Evolutionary conservation across 75 land plant species (phyloP), one percentile per base, ranked within the genome.

Genomic region (Pinus tabuliformis): DNA sequence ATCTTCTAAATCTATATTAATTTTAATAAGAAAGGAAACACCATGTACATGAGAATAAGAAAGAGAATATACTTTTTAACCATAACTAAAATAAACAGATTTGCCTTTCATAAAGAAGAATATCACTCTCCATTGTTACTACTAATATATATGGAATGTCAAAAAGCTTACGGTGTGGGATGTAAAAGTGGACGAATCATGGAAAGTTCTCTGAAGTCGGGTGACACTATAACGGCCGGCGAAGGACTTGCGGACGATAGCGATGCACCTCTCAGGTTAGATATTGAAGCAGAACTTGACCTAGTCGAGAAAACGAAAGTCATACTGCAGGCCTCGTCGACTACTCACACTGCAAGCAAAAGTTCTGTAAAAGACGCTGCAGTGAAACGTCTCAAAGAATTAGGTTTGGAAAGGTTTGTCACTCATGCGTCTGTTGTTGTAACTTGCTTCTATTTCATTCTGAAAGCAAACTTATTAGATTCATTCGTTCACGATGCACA

Each of bases 351-450:
- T 45, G 49, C 49, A 45, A 20, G 22, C 45, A 22, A 28, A 5
- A 45, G 14, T 20, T 8, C 45, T 18, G 5, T n/a, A 37, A 11
- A 21, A 70, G 26, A 37, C 0, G 7, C 4, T 15, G 13, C 3
- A 20, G 36, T 21, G 9, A 62, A 56, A 17, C 70, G 42, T 21
- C 82, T 85, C 84, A 82, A 78, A 57, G 81, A 85, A 13, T 78
- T 85, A 21, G 87, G 87, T 26, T 63, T 85, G 58, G 57, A 82
- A 61, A 82, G 87, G 87, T 85, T 18, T 5, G 49, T 45, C 0
- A 45, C 8, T 45, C 49, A 6, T 6, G 5, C 6, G 7, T 6
- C 1, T 62, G 2, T 33, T 33, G 28, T 26, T 45, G 49, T 45
- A 33, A 33, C 33, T 45, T 45, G 2, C 30, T 28, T 33, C 8